Percentiles rank a stretch among this genome's conserved stretches.
These are phyloP conservation scores for Aspergillus melleus DNA, from an alignment of 2,329 filamentous ascomycete species.

Conservation along the genomic window DNA sequence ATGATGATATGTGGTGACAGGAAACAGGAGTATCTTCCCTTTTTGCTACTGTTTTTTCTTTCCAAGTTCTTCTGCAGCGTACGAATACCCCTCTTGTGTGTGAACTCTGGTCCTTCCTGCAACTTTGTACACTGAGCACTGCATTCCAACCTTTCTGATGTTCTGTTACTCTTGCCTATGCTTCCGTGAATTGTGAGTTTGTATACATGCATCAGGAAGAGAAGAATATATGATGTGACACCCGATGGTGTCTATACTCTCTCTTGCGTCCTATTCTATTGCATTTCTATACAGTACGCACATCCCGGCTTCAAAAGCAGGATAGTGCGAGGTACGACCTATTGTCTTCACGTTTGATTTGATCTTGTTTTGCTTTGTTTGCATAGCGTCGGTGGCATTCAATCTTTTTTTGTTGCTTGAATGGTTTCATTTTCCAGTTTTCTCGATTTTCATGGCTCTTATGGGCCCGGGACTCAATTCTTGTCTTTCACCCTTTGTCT, in stretches of 20 bases:
- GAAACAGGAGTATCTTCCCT: slow-evolving; percentile 17
- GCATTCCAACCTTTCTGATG: background rate
- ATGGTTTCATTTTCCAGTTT: background rate
- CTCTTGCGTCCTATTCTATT: slow-evolving; percentile 9
- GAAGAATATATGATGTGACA: slow-evolving; percentile 9
- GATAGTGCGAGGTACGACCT: slow-evolving; percentile 15
- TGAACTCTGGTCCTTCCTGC: slow-evolving; percentile 23
- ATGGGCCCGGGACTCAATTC: background rate
- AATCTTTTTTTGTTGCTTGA: slow-evolving; percentile 11
- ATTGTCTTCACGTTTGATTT: slow-evolving; percentile 14
- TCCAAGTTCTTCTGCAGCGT: slow-evolving; percentile 20
- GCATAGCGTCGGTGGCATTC: slow-evolving; percentile 41
- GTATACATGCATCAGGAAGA: slow-evolving; percentile 8
- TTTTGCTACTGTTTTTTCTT: slow-evolving; percentile 26
- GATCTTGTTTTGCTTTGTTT: slow-evolving; percentile 27
- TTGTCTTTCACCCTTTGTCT: background rate
- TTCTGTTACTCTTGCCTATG: slow-evolving; percentile 1
- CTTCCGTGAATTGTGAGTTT: slow-evolving; percentile 1
- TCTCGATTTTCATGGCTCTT: slow-evolving; percentile 14
- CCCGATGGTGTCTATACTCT: slow-evolving; percentile 9
- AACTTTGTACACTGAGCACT: slow-evolving; percentile 31
- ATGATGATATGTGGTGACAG: slow-evolving; percentile 52
- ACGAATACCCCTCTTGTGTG: slow-evolving; percentile 35
- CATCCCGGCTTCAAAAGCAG: slow-evolving; percentile 13
- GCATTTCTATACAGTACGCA: slow-evolving; percentile 21